These are phyloP conservation scores for Penicillium canariense DNA, from an alignment of 495 filamentous ascomycete genomes.

Conservation along the genomic window DNA sequence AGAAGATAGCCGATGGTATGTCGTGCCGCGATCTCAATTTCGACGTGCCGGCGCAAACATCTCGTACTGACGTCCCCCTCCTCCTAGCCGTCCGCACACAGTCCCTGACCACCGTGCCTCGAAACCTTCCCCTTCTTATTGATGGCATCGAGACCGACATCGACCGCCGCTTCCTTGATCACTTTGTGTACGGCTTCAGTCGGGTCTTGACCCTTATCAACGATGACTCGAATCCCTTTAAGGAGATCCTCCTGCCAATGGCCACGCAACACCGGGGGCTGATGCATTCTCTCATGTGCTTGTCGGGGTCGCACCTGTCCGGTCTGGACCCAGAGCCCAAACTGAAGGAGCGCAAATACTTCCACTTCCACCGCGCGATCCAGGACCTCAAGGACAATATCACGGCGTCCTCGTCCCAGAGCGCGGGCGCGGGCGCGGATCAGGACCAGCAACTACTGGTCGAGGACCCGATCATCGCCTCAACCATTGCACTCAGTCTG, in stretches of 20 bases:
- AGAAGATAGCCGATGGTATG: conserved; percentile 73
- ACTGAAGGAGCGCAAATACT: conserved; percentile 46
- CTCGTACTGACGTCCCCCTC: neutral
- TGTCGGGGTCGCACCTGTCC: conserved; percentile 77
- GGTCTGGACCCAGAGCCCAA: conserved; percentile 46
- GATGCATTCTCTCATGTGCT: conserved; percentile 89
- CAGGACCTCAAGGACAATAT: conserved; percentile 47
- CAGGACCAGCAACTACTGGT: conserved; percentile 38
- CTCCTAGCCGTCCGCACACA: conserved; percentile 30
- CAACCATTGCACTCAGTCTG: conserved; percentile 78
- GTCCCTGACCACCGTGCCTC: conserved; percentile 43
- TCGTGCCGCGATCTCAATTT: conserved; percentile 4
- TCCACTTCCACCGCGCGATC: conserved; percentile 48
- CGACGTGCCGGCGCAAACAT: neutral
- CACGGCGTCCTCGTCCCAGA: conserved; percentile 30
- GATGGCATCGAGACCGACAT: conserved; percentile 82
- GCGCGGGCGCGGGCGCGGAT: conserved; percentile 7
- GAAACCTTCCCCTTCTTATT: conserved; percentile 74
- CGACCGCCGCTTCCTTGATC: conserved; percentile 80
- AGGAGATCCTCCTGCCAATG: conserved; percentile 82
- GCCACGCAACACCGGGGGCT: conserved; percentile 78
- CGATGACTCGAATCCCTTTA: conserved; percentile 84
- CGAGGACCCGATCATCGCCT: conserved; percentile 63
- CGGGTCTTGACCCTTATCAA: conserved; percentile 79
- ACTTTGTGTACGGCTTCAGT: conserved; percentile 80